These are phyloP conservation scores for Hibiscus tridactylites DNA, from an alignment of 345 rosid species.

Conservation along the genomic window DNA sequence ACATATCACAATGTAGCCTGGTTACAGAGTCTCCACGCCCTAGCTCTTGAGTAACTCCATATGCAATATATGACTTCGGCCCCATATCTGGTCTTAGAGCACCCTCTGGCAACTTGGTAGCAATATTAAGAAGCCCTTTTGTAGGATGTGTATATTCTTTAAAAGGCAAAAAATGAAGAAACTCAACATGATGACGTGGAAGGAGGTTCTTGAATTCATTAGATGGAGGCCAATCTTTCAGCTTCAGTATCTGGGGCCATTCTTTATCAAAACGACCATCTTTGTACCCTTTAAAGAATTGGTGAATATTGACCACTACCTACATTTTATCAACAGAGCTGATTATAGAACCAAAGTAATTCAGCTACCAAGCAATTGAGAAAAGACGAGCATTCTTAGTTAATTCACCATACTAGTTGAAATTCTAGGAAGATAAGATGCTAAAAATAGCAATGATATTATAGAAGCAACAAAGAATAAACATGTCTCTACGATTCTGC, in stretches of 20 bases:
- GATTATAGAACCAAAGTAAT: not conserved
- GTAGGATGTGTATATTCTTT: conserved; percentile 45
- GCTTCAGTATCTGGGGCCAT: conserved; percentile 54
- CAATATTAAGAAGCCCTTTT: conserved; percentile 39
- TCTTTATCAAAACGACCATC: conserved; percentile 15
- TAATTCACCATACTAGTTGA: no score
- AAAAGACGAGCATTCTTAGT: not conserved
- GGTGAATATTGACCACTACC: conserved; percentile 43
- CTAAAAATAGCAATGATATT: not conserved
- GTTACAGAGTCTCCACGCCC: conserved; percentile 68
- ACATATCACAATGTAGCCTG: conserved; percentile 55
- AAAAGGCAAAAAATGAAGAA: conserved; percentile 31
- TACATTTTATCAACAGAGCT: conserved; percentile 14
- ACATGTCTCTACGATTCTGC: not conserved
- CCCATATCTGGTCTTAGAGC: conserved; percentile 50
- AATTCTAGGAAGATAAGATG: no score
- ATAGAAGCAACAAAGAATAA: not conserved
- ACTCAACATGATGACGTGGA: conserved; percentile 49
- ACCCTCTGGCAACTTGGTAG: conserved; percentile 25
- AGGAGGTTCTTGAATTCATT: conserved; percentile 32
- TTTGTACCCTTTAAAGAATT: conserved; percentile 41
- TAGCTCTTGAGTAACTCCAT: conserved; percentile 43
- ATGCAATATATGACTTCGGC: conserved; percentile 52
- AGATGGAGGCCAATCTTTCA: conserved; percentile 67
- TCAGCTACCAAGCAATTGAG: not conserved